phyloP scores from a whole-genome alignment of 2,329 filamentous ascomycete genomes.

The Biscogniauxia marginata region DNA sequence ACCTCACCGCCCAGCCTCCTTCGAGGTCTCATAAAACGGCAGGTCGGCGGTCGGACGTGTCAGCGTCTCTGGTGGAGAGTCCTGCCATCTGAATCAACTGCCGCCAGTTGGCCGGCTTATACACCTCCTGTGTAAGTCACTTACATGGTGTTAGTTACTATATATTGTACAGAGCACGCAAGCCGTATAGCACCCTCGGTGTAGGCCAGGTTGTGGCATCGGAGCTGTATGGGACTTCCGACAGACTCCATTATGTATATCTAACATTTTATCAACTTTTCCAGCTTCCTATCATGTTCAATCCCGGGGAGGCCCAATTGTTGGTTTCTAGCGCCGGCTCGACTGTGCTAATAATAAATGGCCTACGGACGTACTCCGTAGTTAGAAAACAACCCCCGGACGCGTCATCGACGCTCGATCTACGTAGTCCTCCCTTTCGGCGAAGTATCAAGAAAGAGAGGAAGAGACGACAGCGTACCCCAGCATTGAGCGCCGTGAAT shows the following conservation, averaged over 20 bases:
- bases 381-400: neutral
- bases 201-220: too few species aligned
- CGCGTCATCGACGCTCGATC: neutral
- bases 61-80: neutral
- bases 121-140: neutral
- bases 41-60: neutral
- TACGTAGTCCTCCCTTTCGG: neutral
- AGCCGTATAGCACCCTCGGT: too few species aligned
- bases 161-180: too few species aligned
- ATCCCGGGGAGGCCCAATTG: neutral
- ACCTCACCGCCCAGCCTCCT: neutral
- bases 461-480: neutral
- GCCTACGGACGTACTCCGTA: neutral
- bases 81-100: neutral
- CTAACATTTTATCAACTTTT: neutral
- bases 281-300: neutral
- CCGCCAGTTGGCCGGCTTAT: neutral
- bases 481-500: neutral
- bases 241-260: too few species aligned
- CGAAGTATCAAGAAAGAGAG: neutral
- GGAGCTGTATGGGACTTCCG: neutral
- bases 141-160: too few species aligned
- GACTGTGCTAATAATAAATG: neutral
- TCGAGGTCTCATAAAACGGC: neutral
- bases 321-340: neutral